A percentile compares a stretch with the other conserved stretches of the same genome.
Evolutionary conservation across 495 filamentous ascomycete genomes (phyloP).

Genomic region (Copromyces sp.): DNA sequence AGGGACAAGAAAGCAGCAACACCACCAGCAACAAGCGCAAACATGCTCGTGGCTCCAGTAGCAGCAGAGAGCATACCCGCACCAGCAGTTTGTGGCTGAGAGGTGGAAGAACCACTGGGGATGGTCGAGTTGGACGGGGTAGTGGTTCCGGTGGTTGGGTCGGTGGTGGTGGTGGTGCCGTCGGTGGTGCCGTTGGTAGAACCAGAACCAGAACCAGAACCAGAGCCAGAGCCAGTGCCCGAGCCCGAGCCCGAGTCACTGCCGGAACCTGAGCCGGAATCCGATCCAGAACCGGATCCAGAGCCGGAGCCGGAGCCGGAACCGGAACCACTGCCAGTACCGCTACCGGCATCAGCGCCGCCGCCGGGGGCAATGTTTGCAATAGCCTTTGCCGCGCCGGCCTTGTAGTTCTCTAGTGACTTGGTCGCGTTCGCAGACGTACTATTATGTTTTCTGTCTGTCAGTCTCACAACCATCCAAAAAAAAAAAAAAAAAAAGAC

Average conservation of each 20-base stretch:
- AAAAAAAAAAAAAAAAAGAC: background rate
- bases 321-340: slow-evolving; percentile 16
- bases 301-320: slow-evolving; percentile 10
- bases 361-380: slow-evolving; percentile 25
- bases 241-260: slow-evolving; percentile 15
- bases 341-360: slow-evolving; percentile 20
- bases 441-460: slow-evolving; percentile 13
- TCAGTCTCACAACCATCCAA: slow-evolving; percentile 5
- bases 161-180: background rate
- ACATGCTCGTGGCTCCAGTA: slow-evolving; percentile 16
- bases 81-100: slow-evolving; percentile 20
- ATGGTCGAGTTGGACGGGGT: slow-evolving; percentile 11
- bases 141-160: slow-evolving; percentile 1
- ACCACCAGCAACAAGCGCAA: slow-evolving; percentile 10
- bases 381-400: slow-evolving; percentile 27
- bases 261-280: slow-evolving; percentile 20
- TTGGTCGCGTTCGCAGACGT: slow-evolving; percentile 35
- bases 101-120: slow-evolving; percentile 10
- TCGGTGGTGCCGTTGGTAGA: background rate
- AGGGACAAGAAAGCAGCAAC: background rate
- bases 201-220: slow-evolving; percentile 14
- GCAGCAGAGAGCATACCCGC: slow-evolving; percentile 29
- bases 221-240: slow-evolving; percentile 15
- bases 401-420: slow-evolving; percentile 41
- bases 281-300: slow-evolving; percentile 9